Conservation (phyloP, 192 early-diverging fungal species). For the Lunasporangiospora selenospora region DNA sequence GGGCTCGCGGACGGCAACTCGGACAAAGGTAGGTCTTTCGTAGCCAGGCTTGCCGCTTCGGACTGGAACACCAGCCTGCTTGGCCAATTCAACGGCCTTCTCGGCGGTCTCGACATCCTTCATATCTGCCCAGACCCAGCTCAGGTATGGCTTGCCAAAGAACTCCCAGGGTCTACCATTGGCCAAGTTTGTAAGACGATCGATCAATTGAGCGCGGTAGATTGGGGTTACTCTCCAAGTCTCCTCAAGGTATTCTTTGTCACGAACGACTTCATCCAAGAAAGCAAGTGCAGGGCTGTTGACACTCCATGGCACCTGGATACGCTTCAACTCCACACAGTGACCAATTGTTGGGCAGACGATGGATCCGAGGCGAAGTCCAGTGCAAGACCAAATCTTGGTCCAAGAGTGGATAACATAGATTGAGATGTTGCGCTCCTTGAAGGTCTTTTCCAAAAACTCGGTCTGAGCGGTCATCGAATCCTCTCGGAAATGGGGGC, state of each 20-base stretch:
- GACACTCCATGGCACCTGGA: conserved; percentile 94
- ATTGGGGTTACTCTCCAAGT: conserved; percentile 80
- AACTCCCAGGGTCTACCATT: conserved; percentile 62
- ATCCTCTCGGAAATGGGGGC: conserved; percentile 77
- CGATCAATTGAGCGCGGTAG: conserved; percentile 67
- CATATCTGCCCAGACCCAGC: conserved; percentile 91
- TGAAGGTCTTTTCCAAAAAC: conserved; percentile 67
- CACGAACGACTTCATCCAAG: conserved; percentile 76
- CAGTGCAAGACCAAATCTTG: conserved; percentile 93
- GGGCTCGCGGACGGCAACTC: conserved; percentile 79
- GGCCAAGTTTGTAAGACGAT: conserved; percentile 37
- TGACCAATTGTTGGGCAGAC: conserved; percentile 83
- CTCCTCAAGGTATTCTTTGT: conserved; percentile 70
- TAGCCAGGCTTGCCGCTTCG: conserved; percentile 82
- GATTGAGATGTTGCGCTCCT: conserved; percentile 72
- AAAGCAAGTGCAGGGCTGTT: conserved; percentile 88
- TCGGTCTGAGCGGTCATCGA: conserved; percentile 80
- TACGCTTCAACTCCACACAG: conserved; percentile 74
- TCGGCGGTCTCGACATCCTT: conserved; percentile 61
- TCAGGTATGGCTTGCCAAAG: conserved; percentile 78
- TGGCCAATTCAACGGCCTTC: conserved; percentile 69
- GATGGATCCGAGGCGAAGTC: conserved; percentile 86
- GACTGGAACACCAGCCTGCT: conserved; percentile 84
- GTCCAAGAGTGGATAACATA: conserved; percentile 95
- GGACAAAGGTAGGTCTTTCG: conserved; percentile 72